Evolutionary conservation across 768 basidiomycete species (phyloP).

Genomic region (Calvatia gigantea): DNA sequence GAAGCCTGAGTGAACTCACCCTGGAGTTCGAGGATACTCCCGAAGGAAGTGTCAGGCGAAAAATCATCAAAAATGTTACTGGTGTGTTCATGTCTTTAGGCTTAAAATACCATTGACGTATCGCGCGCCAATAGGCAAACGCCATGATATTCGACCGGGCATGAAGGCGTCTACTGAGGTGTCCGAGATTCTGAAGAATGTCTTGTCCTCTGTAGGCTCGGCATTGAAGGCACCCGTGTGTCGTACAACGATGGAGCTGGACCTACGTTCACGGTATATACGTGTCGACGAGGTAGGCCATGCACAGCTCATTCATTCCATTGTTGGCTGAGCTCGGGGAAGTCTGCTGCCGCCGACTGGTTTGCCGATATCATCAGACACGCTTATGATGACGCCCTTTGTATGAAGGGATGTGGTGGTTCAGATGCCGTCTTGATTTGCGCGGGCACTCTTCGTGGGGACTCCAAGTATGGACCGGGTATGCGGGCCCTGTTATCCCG

Average conservation of each 20-base stretch:
- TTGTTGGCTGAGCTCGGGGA: neutral
- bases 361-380: conserved; percentile 82
- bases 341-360: conserved; percentile 79
- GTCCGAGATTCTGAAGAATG: conserved; percentile 50
- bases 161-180: conserved; percentile 55
- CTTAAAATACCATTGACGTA: neutral
- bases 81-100: conserved; percentile 35
- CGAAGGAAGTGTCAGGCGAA: conserved; percentile 57
- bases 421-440: conserved; percentile 81
- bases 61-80: conserved; percentile 56
- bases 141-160: conserved; percentile 57
- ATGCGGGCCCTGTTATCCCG: conserved; percentile 3
- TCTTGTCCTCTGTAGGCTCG: conserved; percentile 66
- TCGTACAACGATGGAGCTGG: conserved; percentile 59
- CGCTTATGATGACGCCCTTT: conserved; percentile 72
- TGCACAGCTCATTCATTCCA: neutral
- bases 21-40: conserved; percentile 62
- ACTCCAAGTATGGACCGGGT: conserved; percentile 84
- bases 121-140: conserved; percentile 46
- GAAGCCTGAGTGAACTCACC: conserved; percentile 74
- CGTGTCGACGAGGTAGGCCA: conserved; percentile 62
- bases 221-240: conserved; percentile 77
- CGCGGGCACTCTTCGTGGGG: conserved; percentile 83
- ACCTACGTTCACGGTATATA: conserved; percentile 73
- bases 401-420: conserved; percentile 53